Conservation (phyloP, 257 asterid genomes). For the Fraxinus excelsior region DNA sequence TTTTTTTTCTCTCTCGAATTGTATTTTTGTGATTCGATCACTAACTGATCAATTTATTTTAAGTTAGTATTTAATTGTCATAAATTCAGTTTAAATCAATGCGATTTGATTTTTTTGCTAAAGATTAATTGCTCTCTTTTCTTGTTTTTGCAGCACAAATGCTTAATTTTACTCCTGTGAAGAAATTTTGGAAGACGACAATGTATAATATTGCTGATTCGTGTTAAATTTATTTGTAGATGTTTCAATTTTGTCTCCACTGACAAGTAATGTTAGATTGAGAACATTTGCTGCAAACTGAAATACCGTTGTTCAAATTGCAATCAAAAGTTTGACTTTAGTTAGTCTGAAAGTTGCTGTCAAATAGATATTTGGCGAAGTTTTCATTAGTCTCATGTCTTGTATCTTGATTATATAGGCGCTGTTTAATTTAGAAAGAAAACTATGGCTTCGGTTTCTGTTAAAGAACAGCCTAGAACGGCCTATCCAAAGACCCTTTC, state of each 20-base stretch:
- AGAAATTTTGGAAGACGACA: slow-evolving; percentile 3
- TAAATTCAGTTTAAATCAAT: slow-evolving; percentile 6
- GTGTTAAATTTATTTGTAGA: background rate
- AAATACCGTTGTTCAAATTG: background rate
- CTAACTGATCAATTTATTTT: background rate
- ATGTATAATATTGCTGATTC: slow-evolving; percentile 7
- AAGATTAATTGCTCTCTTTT: slow-evolving; percentile 9
- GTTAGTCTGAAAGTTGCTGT: background rate
- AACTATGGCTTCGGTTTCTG: slow-evolving; percentile 51
- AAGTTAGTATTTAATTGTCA: too few relatives aligned
- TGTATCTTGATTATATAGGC: slow-evolving; percentile 18
- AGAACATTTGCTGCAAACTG: background rate
- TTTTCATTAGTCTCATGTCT: background rate
- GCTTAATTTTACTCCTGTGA: slow-evolving; percentile 11
- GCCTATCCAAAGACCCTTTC: slow-evolving; percentile 61
- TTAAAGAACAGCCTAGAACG: slow-evolving; percentile 46
- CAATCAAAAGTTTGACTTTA: background rate
- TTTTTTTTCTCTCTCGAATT: background rate
- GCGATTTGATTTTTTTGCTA: slow-evolving; percentile 5
- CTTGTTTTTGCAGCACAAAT: slow-evolving; percentile 24
- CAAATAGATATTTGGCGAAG: background rate
- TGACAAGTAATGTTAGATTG: background rate
- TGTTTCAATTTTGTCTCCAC: background rate
- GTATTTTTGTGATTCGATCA: background rate
- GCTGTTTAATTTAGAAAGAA: slow-evolving; percentile 16